Conservation (phyloP, 2,329 filamentous ascomycete genomes). For the Akanthomyces uredinophilus region DNA sequence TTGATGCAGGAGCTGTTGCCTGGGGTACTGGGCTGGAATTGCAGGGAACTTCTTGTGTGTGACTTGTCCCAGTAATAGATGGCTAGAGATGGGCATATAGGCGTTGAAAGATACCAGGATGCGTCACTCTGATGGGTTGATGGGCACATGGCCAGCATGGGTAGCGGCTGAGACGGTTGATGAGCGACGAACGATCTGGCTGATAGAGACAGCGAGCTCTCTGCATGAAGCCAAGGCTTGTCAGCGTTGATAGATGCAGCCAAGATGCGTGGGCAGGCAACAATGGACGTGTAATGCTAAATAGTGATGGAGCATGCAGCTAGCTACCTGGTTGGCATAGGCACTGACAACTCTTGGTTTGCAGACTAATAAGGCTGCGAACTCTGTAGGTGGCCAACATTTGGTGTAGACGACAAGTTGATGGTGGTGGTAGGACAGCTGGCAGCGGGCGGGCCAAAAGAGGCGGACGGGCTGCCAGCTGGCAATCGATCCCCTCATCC, state of each 20-base stretch:
- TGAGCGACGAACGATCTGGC: not conserved
- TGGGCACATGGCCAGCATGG: not conserved
- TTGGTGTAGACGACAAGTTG: too few species aligned
- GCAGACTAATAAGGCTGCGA: not conserved
- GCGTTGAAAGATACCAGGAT: not conserved
- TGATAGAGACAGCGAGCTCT: not conserved
- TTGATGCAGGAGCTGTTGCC: not conserved
- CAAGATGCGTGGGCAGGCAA: not conserved
- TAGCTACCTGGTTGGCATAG: too few species aligned
- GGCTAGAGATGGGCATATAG: not conserved
- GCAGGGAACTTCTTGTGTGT: not conserved
- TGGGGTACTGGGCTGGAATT: not conserved
- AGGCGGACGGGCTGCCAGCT: not conserved
- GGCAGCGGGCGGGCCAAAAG: not conserved
- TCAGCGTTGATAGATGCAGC: constrained; percentile 10
- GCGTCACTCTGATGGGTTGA: constrained; percentile 5
- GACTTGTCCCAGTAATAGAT: not conserved
- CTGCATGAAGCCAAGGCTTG: constrained; percentile 9
- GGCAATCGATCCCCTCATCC: not conserved
- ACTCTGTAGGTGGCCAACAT: too few species aligned
- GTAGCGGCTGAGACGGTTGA: not conserved
- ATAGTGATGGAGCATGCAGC: not conserved
- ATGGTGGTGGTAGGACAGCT: not conserved
- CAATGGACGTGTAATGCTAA: not conserved
- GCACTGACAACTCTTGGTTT: too few species aligned